Evolutionary conservation across 805 yeast genomes (phyloP), one percentile per base, ranked within the genome.

Genomic region (Candida insectalens): DNA sequence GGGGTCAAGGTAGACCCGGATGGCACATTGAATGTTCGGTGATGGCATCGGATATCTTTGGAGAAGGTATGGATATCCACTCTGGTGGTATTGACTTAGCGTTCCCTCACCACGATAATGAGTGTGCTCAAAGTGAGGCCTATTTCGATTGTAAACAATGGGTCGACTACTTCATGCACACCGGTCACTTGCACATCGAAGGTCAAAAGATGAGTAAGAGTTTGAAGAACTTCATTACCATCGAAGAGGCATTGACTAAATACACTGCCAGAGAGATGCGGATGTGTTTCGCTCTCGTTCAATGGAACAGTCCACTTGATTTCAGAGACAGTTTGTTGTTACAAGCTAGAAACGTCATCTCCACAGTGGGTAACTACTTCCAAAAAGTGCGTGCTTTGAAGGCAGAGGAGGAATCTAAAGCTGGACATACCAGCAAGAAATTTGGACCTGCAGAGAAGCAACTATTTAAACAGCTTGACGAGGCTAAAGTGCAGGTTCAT

Each of bases 21-120:
- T 92, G 98, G 98, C 98, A 92, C 57, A 92, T 92, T 56, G 98
- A 92, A 62, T 92, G 98, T 69, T 87, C 96, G 6, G 98, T 92
- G 15, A 92, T 92, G 98, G 97, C 97, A 2, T 71, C 87, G 34
- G 94, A 87, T 45, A 70, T 88, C 30, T 69, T 83, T 25, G 97
- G 97, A 4, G 59, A 71, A 15, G 67, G 69, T 38, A 82, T 92
- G 70, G 98, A 92, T 58, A 84, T 92, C 45, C 98, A 92, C 55
- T 78, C 95, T 13, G 98, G 98, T 38, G 98, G 98, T 44, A 76
- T 92, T 35, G 98, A 92, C 62, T 70, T 92, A 50, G 96, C 97
- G 15, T 92, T 92, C 65, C 99, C 99, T 3, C 99, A 92, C 57
- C 99, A 92, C 60, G 99, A 92, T 59, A 92, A 92, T 51, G 99